A percentile compares a stretch with the other conserved stretches of the same genome.
Evolutionary conservation across 2,329 filamentous ascomycete genomes (phyloP).

Genomic region (Mariannaea sp.): DNA sequence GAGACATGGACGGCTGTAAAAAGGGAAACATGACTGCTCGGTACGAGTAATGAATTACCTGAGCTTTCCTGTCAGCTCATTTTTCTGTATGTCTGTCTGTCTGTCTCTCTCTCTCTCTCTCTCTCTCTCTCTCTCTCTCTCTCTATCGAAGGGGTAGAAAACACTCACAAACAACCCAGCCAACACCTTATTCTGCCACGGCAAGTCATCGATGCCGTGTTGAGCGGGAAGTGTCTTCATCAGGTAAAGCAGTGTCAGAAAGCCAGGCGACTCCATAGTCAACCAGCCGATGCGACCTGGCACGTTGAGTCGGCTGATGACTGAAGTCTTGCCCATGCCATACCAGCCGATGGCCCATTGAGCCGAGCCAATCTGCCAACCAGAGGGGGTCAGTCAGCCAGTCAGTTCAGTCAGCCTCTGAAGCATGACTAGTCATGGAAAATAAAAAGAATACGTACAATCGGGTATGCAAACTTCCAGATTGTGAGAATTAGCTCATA

Average conservation of each 20-base stretch:
- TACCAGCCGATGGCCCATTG: constrained; percentile 85
- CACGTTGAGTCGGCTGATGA: constrained; percentile 76
- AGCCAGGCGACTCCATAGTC: constrained; percentile 83
- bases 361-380: constrained; percentile 69
- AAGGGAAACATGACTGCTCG: constrained; percentile 83
- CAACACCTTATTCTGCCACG: constrained; percentile 79
- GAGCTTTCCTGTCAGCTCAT: constrained; percentile 12
- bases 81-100: too few species aligned
- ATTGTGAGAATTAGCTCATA: constrained; percentile 57
- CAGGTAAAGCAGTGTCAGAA: constrained; percentile 78
- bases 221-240: constrained; percentile 69
- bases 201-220: constrained; percentile 63
- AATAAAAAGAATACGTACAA: constrained; percentile 47
- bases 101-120: too few species aligned
- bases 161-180: constrained; percentile 66
- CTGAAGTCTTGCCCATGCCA: constrained; percentile 90
- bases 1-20: constrained; percentile 89
- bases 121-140: too few species aligned
- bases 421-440: constrained; percentile 14
- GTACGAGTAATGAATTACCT: constrained; percentile 87
- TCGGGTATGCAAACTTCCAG: constrained; percentile 59
- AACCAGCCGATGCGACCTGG: constrained; percentile 87
- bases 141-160: constrained; percentile 10
- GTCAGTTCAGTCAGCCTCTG: too few species aligned
- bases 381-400: too few species aligned